Percentiles rank a stretch among this genome's conserved stretches.
Evolutionary conservation across 352 stramenopile genomes (phyloP).

Genomic region (Pythium angustatum): DNA sequence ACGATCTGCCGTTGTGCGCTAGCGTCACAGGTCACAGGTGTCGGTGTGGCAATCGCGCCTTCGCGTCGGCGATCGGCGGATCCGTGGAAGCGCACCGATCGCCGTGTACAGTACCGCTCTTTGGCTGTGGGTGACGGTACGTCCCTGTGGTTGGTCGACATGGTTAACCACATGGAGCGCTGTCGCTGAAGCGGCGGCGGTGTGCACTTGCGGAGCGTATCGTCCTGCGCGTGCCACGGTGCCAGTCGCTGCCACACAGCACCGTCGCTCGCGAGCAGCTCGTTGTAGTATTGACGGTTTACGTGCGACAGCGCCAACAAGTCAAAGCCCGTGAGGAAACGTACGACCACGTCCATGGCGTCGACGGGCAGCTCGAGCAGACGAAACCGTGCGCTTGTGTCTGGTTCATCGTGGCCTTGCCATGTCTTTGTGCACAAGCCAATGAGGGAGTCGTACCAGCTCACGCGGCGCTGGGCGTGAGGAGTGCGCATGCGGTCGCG

Average conservation of each 20-base stretch:
- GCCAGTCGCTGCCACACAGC: not conserved
- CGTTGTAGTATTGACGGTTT: not conserved
- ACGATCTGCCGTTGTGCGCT: not conserved
- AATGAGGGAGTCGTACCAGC: no score
- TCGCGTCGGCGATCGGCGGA: no score
- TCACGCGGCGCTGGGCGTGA: no score
- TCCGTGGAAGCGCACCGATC: not conserved
- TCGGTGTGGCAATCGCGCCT: no score
- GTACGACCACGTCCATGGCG: not conserved
- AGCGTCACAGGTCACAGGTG: no score
- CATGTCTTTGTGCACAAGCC: no score
- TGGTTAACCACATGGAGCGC: no score
- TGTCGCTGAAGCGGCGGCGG: not conserved
- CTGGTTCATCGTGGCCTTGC: not conserved
- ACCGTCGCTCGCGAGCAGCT: not conserved
- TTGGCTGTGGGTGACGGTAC: not conserved
- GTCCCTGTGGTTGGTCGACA: no score
- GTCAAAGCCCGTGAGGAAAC: slow-evolving; percentile 6
- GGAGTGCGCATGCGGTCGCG: no score
- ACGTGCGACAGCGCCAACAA: slow-evolving; percentile 1
- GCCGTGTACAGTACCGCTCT: not conserved
- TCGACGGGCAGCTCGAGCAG: not conserved
- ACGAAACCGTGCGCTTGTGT: not conserved
- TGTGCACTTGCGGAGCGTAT: not conserved
- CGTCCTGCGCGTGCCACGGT: not conserved